A percentile compares a stretch with the other conserved stretches of the same genome.
phyloP scores from a whole-genome alignment of 768 basidiomycete genomes.

The Suillus lakei region DNA sequence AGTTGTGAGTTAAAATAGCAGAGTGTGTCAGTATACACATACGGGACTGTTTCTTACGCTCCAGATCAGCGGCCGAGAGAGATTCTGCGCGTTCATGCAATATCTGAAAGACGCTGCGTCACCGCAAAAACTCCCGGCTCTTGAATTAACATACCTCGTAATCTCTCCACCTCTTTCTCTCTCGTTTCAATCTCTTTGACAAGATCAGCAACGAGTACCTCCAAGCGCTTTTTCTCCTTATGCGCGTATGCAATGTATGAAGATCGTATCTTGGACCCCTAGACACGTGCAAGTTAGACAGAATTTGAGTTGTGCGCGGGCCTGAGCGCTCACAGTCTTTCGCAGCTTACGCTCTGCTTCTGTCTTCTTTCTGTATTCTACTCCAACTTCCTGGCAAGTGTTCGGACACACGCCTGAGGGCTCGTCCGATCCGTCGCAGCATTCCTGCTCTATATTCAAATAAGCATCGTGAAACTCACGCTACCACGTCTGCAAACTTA shows the following conservation, averaged over 20 bases:
- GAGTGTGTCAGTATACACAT: slow-evolving; percentile 32
- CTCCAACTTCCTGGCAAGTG: slow-evolving; percentile 76
- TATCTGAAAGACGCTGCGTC: slow-evolving; percentile 48
- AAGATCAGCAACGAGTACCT: slow-evolving; percentile 59
- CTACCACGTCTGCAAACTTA: slow-evolving; percentile 40
- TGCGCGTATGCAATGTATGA: slow-evolving; percentile 87
- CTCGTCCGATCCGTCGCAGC: slow-evolving; percentile 98
- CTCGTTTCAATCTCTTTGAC: slow-evolving; percentile 61
- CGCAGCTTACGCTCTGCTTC: slow-evolving; percentile 80
- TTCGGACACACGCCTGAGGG: slow-evolving; percentile 78
- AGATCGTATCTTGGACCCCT: slow-evolving; percentile 92
- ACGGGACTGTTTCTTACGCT: slow-evolving; percentile 89
- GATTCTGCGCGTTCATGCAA: slow-evolving; percentile 81
- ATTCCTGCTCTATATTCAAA: slow-evolving; percentile 70
- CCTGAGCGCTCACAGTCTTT: slow-evolving; percentile 61
- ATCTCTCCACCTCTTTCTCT: slow-evolving; percentile 73
- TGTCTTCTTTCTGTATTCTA: slow-evolving; percentile 63
- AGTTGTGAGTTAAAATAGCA: slow-evolving; percentile 8
- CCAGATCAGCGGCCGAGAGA: slow-evolving; percentile 77
- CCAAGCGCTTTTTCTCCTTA: slow-evolving; percentile 87
- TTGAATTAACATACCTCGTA: slow-evolving; percentile 56
- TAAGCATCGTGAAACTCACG: slow-evolving; percentile 19
- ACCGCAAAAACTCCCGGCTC: not conserved
- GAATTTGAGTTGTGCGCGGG: not conserved
- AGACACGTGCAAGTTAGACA: slow-evolving; percentile 6